A percentile compares a stretch with the other conserved stretches of the same genome.
Evolutionary conservation across 2,329 filamentous ascomycete species (phyloP).

Genomic region (Talaromyces sp.): DNA sequence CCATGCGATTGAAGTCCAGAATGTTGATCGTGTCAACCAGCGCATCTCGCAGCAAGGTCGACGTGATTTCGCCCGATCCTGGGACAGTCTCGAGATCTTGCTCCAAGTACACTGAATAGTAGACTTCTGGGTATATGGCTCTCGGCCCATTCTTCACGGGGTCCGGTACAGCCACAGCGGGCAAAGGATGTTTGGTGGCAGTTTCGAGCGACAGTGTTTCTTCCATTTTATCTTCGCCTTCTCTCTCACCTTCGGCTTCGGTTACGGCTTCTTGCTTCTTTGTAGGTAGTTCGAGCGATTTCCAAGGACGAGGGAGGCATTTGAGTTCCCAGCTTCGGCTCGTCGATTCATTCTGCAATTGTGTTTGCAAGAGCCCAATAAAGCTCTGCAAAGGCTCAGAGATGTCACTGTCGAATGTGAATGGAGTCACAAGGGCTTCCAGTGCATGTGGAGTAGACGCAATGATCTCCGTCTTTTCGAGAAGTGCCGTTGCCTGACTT

Average conservation of each 20-base stretch:
- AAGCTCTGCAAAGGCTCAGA: constrained; percentile 65
- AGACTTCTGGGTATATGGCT: constrained; percentile 85
- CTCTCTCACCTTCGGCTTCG: not conserved
- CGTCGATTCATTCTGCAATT: constrained; percentile 71
- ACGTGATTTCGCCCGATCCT: constrained; percentile 68
- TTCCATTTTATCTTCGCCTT: constrained; percentile 21
- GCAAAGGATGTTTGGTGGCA: constrained; percentile 71
- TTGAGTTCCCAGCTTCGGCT: constrained; percentile 70
- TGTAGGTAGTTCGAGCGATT: constrained; percentile 23
- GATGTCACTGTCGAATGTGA: constrained; percentile 58
- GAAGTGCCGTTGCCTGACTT: constrained; percentile 70
- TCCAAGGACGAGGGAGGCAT: constrained; percentile 59
- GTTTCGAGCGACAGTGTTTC: constrained; percentile 58
- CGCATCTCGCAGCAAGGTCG: constrained; percentile 78
- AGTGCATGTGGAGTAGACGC: constrained; percentile 82
- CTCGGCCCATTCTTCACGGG: constrained; percentile 70
- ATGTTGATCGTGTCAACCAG: constrained; percentile 92
- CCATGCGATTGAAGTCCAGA: constrained; percentile 86
- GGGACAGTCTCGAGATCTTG: constrained; percentile 90
- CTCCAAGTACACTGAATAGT: constrained; percentile 84
- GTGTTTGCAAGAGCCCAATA: constrained; percentile 78
- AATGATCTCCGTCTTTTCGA: constrained; percentile 94
- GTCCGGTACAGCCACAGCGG: constrained; percentile 69
- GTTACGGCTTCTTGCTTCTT: constrained; percentile 29
- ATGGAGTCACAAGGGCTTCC: constrained; percentile 83